phyloP scores from a whole-genome alignment of 768 basidiomycete species.

The Podaxis mareebaensis region DNA sequence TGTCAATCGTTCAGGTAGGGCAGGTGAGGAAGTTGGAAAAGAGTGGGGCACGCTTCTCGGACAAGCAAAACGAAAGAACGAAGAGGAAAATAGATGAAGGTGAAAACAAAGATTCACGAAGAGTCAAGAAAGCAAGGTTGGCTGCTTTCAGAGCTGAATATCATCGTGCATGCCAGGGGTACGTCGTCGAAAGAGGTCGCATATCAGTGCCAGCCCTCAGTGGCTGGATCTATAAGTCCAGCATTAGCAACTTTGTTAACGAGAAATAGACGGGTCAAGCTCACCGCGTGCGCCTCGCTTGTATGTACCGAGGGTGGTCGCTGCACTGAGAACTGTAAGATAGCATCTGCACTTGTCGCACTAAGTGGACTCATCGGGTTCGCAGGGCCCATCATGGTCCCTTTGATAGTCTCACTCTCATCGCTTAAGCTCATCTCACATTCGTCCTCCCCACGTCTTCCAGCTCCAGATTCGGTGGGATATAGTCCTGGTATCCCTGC shows the following conservation, averaged over 20 bases:
- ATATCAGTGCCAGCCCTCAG: background rate
- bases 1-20: too few relatives aligned
- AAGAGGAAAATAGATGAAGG: too few relatives aligned
- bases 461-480: constrained; percentile 4
- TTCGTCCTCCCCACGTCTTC: background rate
- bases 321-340: background rate
- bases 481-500: background rate
- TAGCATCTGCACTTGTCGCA: background rate
- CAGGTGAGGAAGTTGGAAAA: too few relatives aligned
- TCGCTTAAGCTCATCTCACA: constrained; percentile 13
- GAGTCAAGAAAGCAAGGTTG: too few relatives aligned
- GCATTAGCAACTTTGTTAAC: background rate
- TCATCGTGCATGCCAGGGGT: constrained; percentile 8
- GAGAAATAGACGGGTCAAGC: background rate
- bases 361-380: constrained; percentile 1
- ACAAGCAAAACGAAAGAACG: too few relatives aligned
- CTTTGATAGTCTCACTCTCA: constrained; percentile 10
- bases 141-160: too few relatives aligned
- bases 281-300: constrained; percentile 1
- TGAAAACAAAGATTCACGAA: too few relatives aligned
- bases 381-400: background rate
- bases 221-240: background rate
- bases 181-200: constrained; percentile 1
- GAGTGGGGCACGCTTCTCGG: too few relatives aligned
- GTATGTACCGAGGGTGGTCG: constrained; percentile 2